phyloP scores from a whole-genome alignment of 768 basidiomycete species.

The Hemileccinum impolitum region DNA sequence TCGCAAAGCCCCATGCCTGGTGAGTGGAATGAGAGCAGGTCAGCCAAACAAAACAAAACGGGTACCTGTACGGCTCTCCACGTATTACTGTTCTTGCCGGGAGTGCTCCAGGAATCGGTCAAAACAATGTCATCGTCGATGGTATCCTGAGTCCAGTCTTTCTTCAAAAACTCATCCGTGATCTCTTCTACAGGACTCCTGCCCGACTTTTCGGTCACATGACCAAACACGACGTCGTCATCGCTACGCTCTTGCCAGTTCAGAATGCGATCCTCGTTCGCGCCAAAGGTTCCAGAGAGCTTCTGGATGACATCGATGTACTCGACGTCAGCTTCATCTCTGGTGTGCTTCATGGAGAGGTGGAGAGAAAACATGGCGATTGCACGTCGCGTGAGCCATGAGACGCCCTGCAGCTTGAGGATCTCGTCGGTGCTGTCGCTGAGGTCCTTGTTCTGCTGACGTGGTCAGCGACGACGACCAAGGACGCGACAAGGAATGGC shows the following conservation, averaged over 20 bases:
- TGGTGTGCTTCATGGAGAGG: slow-evolving; percentile 61
- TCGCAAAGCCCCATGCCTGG: slow-evolving; percentile 63
- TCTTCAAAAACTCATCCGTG: slow-evolving; percentile 39
- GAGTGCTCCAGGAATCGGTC: slow-evolving; percentile 52
- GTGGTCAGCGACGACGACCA: background rate
- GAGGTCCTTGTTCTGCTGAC: slow-evolving; percentile 60
- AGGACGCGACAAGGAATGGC: slow-evolving; percentile 1
- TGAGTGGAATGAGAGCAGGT: background rate
- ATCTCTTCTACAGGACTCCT: slow-evolving; percentile 47
- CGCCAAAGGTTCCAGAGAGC: slow-evolving; percentile 61
- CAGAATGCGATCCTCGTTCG: slow-evolving; percentile 54
- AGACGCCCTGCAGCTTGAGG: slow-evolving; percentile 65
- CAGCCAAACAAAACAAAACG: slow-evolving; percentile 4
- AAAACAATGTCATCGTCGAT: slow-evolving; percentile 34
- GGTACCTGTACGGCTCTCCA: slow-evolving; percentile 67
- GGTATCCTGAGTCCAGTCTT: slow-evolving; percentile 43
- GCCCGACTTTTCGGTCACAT: slow-evolving; percentile 51
- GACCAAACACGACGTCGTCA: slow-evolving; percentile 62
- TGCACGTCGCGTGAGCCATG: slow-evolving; percentile 66
- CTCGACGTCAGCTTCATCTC: slow-evolving; percentile 55
- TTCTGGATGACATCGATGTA: slow-evolving; percentile 66
- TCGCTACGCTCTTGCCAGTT: slow-evolving; percentile 51
- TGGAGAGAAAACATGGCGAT: slow-evolving; percentile 58
- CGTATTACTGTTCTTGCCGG: slow-evolving; percentile 50
- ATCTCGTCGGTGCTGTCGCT: slow-evolving; percentile 62